These are phyloP conservation scores for Hyparrhenia diplandra DNA, from an alignment of 176 grass and related monocot genomes.

Conservation along the genomic window DNA sequence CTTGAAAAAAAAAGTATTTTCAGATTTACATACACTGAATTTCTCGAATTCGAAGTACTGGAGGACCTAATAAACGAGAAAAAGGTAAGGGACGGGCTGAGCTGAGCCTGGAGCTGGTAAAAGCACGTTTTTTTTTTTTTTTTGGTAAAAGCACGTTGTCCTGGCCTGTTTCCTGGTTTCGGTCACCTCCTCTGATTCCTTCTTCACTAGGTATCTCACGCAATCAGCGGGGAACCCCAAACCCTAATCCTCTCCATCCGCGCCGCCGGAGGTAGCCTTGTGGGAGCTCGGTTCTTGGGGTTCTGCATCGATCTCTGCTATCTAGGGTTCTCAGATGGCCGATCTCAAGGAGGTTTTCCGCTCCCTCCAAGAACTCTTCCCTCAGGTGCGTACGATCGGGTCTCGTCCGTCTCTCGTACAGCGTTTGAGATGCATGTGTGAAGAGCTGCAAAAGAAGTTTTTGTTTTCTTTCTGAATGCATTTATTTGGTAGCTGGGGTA, in stretches of 20 bases:
- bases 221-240: conserved; percentile 16
- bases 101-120: not conserved
- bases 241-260: conserved; percentile 20
- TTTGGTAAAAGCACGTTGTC: too few relatives aligned
- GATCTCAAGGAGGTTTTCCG: conserved; percentile 42
- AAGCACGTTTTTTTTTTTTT: too few relatives aligned
- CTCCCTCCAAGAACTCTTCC: conserved; percentile 46
- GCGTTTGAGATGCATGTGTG: too few relatives aligned
- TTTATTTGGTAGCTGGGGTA: not conserved
- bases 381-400: conserved; percentile 23
- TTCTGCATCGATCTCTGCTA: not conserved
- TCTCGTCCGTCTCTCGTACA: not conserved
- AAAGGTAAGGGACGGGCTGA: not conserved
- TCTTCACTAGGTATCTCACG: not conserved
- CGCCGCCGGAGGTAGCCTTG: not conserved
- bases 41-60: not conserved
- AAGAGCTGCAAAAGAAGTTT: not conserved
- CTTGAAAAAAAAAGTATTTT: too few relatives aligned
- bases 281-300: not conserved
- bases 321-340: conserved; percentile 30
- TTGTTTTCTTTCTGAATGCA: not conserved
- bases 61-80: conserved; percentile 7
- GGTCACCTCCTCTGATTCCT: not conserved
- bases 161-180: too few relatives aligned
- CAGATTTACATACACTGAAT: not conserved